Evolutionary conservation across 2,329 filamentous ascomycete species (phyloP).

Genomic region (Incumbomyces delicatus): DNA sequence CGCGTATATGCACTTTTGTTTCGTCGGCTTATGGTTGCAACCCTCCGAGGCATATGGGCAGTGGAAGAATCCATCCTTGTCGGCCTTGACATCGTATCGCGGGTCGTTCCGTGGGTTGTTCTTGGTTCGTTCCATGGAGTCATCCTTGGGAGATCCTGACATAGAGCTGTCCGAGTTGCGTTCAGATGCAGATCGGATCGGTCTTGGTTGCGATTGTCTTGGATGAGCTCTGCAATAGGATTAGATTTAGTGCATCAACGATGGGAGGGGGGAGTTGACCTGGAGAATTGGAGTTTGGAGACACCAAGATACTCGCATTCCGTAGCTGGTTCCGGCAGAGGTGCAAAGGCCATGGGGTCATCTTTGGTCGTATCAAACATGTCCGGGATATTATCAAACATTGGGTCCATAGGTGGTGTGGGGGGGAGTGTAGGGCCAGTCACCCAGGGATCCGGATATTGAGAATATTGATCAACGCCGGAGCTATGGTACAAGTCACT

Average conservation of each 20-base stretch:
- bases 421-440: background rate
- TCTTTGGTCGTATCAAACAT: background rate
- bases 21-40: conserved; percentile 86
- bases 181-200: conserved; percentile 19
- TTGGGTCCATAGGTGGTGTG: background rate
- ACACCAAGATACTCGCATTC: conserved; percentile 6
- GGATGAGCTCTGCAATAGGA: background rate
- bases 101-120: conserved; percentile 15
- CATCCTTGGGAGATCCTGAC: conserved; percentile 11
- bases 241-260: background rate
- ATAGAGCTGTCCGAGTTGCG: conserved; percentile 11
- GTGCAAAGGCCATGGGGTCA: background rate
- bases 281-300: conserved; percentile 7
- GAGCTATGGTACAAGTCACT: background rate
- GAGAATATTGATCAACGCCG: background rate
- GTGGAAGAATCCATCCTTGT: conserved; percentile 72
- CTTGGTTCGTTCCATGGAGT: conserved; percentile 15
- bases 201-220: conserved; percentile 12
- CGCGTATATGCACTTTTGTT: conserved; percentile 99
- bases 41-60: conserved; percentile 69
- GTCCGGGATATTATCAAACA: conserved; percentile 7
- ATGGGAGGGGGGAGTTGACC: conserved; percentile 3
- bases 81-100: conserved; percentile 15
- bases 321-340: conserved; percentile 2
- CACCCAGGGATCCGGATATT: conserved; percentile 2